A percentile compares a stretch with the other conserved stretches of the same genome.
phyloP scores from a whole-genome alignment of 495 filamentous ascomycete genomes.

The Filosporella fistucella region DNA sequence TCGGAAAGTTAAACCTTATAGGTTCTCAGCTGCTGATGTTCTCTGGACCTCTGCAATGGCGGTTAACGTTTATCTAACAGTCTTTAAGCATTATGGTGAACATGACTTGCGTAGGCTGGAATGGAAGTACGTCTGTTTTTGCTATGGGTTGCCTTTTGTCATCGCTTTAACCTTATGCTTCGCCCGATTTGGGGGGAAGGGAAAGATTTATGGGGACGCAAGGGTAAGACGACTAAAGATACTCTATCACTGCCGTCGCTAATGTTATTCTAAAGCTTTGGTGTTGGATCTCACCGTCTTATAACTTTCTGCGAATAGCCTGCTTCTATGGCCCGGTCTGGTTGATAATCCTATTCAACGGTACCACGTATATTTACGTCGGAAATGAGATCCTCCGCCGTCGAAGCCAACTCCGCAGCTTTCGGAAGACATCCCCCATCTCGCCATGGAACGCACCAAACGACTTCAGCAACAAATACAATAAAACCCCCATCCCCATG shows the following conservation, averaged over 20 bases:
- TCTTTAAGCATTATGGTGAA: slow-evolving; percentile 71
- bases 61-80: slow-evolving; percentile 80
- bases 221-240: no score
- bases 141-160: slow-evolving; percentile 73
- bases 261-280: no score
- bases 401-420: no score
- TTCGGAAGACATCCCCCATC: no score
- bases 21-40: slow-evolving; percentile 76
- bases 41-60: slow-evolving; percentile 83
- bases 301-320: slow-evolving; percentile 70
- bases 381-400: background rate
- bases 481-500: background rate
- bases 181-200: slow-evolving; percentile 40
- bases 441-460: no score
- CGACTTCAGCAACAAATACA: background rate
- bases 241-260: no score
- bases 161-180: slow-evolving; percentile 67
- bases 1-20: slow-evolving; percentile 25
- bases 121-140: slow-evolving; percentile 61
- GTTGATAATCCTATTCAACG: slow-evolving; percentile 62
- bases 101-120: slow-evolving; percentile 63
- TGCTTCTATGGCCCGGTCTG: slow-evolving; percentile 80
- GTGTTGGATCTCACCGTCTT: slow-evolving; percentile 73
- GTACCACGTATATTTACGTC: slow-evolving; percentile 64
- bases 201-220: slow-evolving; percentile 72